Percentiles rank a stretch among this genome's conserved stretches.
Evolutionary conservation across 176 grass and related monocot species (phyloP).

Genomic region (Echinochloa phyllopogon): DNA sequence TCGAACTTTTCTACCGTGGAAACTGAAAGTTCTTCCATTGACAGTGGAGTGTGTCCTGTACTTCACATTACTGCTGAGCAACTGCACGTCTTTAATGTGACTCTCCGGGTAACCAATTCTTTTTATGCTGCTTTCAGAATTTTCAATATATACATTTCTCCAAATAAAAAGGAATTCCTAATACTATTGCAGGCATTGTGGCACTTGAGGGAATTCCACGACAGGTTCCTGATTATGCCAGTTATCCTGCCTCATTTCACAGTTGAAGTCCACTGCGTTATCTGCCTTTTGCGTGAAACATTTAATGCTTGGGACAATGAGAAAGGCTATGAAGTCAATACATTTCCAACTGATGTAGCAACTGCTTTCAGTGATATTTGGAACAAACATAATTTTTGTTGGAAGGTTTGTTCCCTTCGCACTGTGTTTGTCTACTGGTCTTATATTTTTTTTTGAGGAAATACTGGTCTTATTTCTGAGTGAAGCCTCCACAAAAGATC

Average conservation of each 20-base stretch:
- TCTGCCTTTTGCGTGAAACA: not conserved
- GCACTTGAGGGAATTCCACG: slow-evolving; percentile 26
- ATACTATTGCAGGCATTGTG: slow-evolving; percentile 35
- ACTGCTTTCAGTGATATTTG: slow-evolving; percentile 29
- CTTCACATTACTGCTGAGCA: not conserved
- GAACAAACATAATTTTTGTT: not conserved
- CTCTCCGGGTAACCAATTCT: slow-evolving; percentile 24
- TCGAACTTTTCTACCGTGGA: slow-evolving; percentile 10
- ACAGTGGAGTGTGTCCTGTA: not conserved
- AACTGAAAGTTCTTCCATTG: slow-evolving; percentile 7
- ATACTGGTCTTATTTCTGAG: not conserved
- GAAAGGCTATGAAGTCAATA: not conserved
- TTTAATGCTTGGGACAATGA: slow-evolving; percentile 20
- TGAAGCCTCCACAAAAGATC: not conserved
- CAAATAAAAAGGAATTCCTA: not conserved
- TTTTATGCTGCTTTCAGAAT: not conserved
- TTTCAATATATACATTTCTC: not conserved
- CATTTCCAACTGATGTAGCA: not conserved
- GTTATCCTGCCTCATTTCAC: slow-evolving; percentile 9
- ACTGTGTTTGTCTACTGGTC: not conserved
- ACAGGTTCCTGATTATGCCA: slow-evolving; percentile 17
- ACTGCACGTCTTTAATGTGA: slow-evolving; percentile 11
- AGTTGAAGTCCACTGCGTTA: slow-evolving; percentile 2
- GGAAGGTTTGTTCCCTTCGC: slow-evolving; percentile 32
- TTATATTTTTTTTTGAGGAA: too few relatives aligned